Base-by-base conservation (phyloP, 306 rosid species). In the Quillaja saponaria region DNA sequence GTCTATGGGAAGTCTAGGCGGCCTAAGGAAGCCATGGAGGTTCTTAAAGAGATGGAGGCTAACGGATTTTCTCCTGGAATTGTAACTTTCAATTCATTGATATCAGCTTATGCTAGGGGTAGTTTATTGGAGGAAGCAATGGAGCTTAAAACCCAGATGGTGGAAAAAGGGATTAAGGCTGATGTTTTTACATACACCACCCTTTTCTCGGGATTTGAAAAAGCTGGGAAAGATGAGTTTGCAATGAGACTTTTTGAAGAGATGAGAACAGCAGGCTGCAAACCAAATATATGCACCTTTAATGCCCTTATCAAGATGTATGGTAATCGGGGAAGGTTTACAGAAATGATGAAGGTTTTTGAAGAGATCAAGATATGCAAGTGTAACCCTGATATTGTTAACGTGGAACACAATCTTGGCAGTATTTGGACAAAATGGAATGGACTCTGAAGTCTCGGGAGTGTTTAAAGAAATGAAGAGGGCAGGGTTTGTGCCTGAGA, bases 331-430 rank as follows among this genome's bases (percentile, higher is more conserved):
- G 96, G 95, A 13, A 91, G 77, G 31, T 91, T 91, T 61, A 73
- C 51, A 1, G 92, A 91, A 34, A 91, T 91, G 98, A 91, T 88
- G 98, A 79, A 81, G 28, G 84, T 88, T 15, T 86, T 91, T 48
- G 96, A 84, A 41, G 90, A 88, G 71, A 82, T 88, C 49, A 82
- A 79, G 72, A 47, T 19, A 14, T 82, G 77, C 73, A 76, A 68
- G 41, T 88, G 87, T 60, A 60, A 69, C 35, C 95, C 98, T 7
- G 92, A 88, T 68, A 86, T 91, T 76, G 98, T 86, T 71, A n/a
- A 88, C 96, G 51, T 91, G 98, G 96, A 91, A 91, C 77, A 82
- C 96, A 12, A 92, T 92, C 55, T 68, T 92, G 77, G 85, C 96
- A 1, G 98, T 92, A 37, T 92, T 88, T 77, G 98, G 98, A 60